Base-by-base conservation (phyloP, 2,329 filamentous ascomycete species). In the Ophiostoma triangulosporum region DNA sequence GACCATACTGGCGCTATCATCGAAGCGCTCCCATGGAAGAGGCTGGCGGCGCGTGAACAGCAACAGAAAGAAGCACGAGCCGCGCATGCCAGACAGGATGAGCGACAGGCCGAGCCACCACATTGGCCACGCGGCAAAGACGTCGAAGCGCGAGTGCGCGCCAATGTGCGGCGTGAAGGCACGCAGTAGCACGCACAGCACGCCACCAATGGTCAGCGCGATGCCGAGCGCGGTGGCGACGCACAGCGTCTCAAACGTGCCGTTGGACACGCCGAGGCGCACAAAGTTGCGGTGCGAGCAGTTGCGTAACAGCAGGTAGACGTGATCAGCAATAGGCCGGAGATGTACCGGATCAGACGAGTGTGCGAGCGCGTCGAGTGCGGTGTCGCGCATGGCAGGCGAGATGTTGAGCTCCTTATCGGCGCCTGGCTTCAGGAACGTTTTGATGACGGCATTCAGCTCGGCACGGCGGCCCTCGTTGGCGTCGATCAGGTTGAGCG, bases 241-340 rank as follows among this genome's bases (percentile, higher is more conserved):
- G 62, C 72, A 74, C 11, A 74, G 58, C 2, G 72, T 74, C 62
- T 74, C 72, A 51, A 72, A 70, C 3, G 72, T 74, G 35, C 72
- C 72, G 60, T 74, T 77, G 60, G 69, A 74, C 32, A 77, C 71
- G 56, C 75, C 76, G 6, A 80, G 67, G 36, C 75, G 72, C 46
- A 77, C 66, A 58, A 80, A 73, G 61, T 73, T 70, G 52, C 73
- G 67, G 59, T 73, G 66, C 20, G 72, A 74, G 64, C 72, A 74
- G 61, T 70, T 72, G 55, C 66, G 68, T 17, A 74, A 66, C 29
- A 74, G 67, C 31, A 66, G 62, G 59, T 73, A 72, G 35, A 70
- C 68, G 60, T 74, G 71, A 55, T 73, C 70, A 29, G 70, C 71
- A 6, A 74, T 62, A 20, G 71, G 70, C 20, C 59, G 58, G n/a